Evolutionary conservation across 306 rosid genomes (phyloP), one percentile per base, ranked within the genome.

Genomic region (Cucurbita pepo): DNA sequence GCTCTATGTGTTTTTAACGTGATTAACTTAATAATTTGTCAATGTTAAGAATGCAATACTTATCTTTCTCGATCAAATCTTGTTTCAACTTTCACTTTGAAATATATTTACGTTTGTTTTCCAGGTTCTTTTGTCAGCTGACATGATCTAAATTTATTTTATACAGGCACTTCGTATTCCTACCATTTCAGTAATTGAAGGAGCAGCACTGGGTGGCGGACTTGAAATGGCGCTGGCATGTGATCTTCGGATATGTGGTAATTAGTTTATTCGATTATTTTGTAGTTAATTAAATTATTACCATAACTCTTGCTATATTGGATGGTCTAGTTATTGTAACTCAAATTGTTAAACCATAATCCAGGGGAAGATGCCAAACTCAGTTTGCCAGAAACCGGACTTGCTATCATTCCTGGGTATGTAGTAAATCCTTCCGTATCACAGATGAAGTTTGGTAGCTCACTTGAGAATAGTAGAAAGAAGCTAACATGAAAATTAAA

Each of bases 311-410:
- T 76, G 71, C 73, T 70, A 30, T 51, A 54, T 77, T 16, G 59
- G 56, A 60, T 79, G 79, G 36, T 50, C 65, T 13, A 10, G 67
- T 69, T 75, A 14, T 50, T 11, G 16, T 74, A 69, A 36, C 74
- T 77, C 77, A 71, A 65, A 57, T 43, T 45, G 73, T 78, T 67
- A 50, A 71, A 66, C 63, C 71, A 74, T 75, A 80, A 69, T 60
- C 43, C 78, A 94, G 99, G 96, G 50, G 88, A 89, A 82, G 88
- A 83, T 70, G 91, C 91, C 54, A 56, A 85, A 71, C 67, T 94
- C 83, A 91, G 88, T 79, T 82, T 94, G 85, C 99, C 99, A 67
- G 99, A 94, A 89, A 91, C 96, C 57, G 97, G 95, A 86, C 96
- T 88, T 11, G 99, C 99, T 73, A 91, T 91, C 80, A 91, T 94